These are phyloP conservation scores for Phyllosticta citriasiana DNA, from an alignment of 2,329 filamentous ascomycete genomes.

Conservation along the genomic window DNA sequence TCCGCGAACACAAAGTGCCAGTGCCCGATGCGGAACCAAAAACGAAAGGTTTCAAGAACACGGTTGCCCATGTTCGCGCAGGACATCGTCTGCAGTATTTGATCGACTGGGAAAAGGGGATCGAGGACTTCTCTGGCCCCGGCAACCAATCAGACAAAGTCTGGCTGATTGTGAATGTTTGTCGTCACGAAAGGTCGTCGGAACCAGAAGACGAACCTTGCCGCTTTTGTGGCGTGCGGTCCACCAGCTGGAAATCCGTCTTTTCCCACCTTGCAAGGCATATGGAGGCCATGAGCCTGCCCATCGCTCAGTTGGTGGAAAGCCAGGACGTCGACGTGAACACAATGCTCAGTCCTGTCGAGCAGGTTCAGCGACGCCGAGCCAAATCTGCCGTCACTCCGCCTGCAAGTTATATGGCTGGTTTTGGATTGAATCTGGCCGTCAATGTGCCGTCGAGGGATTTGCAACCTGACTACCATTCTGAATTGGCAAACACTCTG, in stretches of 20 bases:
- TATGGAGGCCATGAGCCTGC: conserved; percentile 85
- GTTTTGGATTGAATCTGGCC: background rate
- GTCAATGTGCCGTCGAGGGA: background rate
- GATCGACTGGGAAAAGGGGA: background rate
- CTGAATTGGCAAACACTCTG: background rate
- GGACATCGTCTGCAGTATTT: conserved; percentile 10
- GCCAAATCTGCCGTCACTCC: conserved; percentile 1
- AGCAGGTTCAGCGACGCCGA: conserved; percentile 9
- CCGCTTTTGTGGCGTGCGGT: conserved; percentile 73
- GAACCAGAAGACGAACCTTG: conserved; percentile 69
- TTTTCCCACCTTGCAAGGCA: conserved; percentile 90
- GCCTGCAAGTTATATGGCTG: background rate
- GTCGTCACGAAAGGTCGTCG: conserved; percentile 58
- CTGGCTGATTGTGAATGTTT: conserved; percentile 69
- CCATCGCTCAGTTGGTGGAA: conserved; percentile 48
- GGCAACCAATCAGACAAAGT: conserved; percentile 44
- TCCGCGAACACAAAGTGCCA: conserved; percentile 77
- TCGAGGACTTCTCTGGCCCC: background rate
- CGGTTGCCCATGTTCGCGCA: conserved; percentile 33
- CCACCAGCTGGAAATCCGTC: conserved; percentile 82
- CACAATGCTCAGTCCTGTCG: conserved; percentile 28
- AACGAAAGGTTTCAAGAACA: conserved; percentile 45
- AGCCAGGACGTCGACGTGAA: conserved; percentile 28
- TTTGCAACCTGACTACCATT: background rate
- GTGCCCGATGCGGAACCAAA: conserved; percentile 54